These are phyloP conservation scores for Ambrosiella cleistominuta DNA, from an alignment of 2,329 filamentous ascomycete genomes.

Conservation along the genomic window DNA sequence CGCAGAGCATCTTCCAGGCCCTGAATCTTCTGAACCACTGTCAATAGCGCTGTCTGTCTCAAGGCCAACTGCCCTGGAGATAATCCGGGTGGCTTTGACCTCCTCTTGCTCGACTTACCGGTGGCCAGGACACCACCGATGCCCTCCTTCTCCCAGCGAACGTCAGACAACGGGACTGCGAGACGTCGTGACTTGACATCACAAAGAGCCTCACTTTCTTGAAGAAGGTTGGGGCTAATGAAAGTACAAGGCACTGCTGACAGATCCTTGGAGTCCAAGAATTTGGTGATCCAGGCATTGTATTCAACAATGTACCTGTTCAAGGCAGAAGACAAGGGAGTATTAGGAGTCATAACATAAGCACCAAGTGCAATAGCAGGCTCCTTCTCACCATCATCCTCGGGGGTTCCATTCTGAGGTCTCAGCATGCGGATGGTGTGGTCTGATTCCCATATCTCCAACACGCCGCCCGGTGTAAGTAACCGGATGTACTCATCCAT, in stretches of 20 bases:
- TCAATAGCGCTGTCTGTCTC: slow-evolving; percentile 62
- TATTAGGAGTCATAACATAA: slow-evolving; percentile 68
- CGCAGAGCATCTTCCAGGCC: slow-evolving; percentile 67
- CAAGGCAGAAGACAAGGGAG: slow-evolving; percentile 60
- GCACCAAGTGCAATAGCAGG: slow-evolving; percentile 54
- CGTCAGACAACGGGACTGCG: slow-evolving; percentile 70
- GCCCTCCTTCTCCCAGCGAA: slow-evolving; percentile 72
- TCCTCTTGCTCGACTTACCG: slow-evolving; percentile 24
- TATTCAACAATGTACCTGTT: slow-evolving; percentile 72
- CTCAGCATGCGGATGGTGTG: slow-evolving; percentile 67
- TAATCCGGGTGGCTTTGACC: slow-evolving; percentile 24
- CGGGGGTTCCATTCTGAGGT: slow-evolving; percentile 44
- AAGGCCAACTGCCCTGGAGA: slow-evolving; percentile 55
- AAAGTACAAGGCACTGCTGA: slow-evolving; percentile 61
- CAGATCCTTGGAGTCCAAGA: slow-evolving; percentile 53
- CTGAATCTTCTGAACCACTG: slow-evolving; percentile 68
- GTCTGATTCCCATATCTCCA: slow-evolving; percentile 86
- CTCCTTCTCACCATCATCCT: slow-evolving; percentile 38
- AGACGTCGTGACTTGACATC: slow-evolving; percentile 58
- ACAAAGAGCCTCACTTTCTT: slow-evolving; percentile 55
- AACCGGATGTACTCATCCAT: slow-evolving; percentile 62
- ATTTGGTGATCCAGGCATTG: slow-evolving; percentile 64
- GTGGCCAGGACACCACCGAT: slow-evolving; percentile 39
- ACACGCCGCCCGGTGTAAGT: slow-evolving; percentile 55
- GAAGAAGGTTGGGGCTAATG: slow-evolving; percentile 58